Base-by-base conservation (phyloP, 1,284 basidiomycete species). In the Tetrapyrgos nigripes region DNA sequence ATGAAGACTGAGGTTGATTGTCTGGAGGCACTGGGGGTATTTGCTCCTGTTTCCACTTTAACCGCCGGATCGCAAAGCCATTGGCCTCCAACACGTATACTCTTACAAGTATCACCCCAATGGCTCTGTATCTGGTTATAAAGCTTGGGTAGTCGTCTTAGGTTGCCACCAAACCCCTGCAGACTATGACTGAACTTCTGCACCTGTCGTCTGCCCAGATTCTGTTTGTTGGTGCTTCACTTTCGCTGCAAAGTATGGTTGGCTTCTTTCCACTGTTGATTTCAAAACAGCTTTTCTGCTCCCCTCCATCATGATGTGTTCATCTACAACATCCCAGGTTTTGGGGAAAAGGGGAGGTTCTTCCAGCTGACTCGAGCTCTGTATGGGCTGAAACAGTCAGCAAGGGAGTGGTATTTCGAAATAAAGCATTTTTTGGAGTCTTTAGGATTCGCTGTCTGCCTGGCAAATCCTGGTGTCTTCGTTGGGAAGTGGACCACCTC, bases 181-280 rank as follows among this genome's bases (percentile, higher is more conserved):
- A 1, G 68, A 75, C 43, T 77, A 66, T 43, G 67, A 67, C 6
- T 70, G 78, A 6, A 79, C 75, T 0, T 78, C 68, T 58, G 66
- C 78, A 0, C 75, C 77, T 0, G 74, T 77, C 2, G 67, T 64
- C 0, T 66, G 71, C 8, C 53, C 69, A 1, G 50, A 66, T 1
- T 71, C 70, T 1, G 62, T 79, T 1, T 65, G 75, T 0, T 49
- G 73, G 1, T 24, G 79, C 1, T 59, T 79, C 4, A 62, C 73
- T 0, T 60, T 69, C 3, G 73, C 70, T 1, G 66, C 69, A 4
- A 19, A 45, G 9, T 27, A 66, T 11, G 66, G 71, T 46, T 33
- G 31, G n/a, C n/a, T n/a, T n/a, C n/a, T 33, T 33, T 74, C 28
- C 66, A 65, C n/a, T 37, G 76, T 73, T 0, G 76, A 70, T 55